Conservation (phyloP, 805 yeast genomes). For the Gaillardinia entomophila region DNA sequence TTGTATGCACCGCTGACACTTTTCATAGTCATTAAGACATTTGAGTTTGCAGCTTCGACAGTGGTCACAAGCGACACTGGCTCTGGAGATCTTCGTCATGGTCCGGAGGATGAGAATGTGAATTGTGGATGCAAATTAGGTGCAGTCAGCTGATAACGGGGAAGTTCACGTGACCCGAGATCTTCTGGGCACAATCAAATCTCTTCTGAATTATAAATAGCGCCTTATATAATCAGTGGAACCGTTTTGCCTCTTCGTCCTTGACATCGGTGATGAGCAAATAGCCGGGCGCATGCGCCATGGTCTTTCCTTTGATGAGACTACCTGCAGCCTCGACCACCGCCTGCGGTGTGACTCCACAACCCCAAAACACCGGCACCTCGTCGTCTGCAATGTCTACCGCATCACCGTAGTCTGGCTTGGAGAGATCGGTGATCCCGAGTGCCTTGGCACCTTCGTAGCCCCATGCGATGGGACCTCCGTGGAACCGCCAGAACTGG, state of each 20-base stretch:
- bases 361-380: slow-evolving; percentile 40
- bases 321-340: slow-evolving; percentile 22
- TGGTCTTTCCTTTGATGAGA: slow-evolving; percentile 20
- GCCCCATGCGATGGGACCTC: slow-evolving; percentile 41
- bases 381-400: slow-evolving; percentile 24
- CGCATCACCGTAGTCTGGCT: slow-evolving; percentile 34
- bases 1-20: slow-evolving; percentile 13
- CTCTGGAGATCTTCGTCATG: slow-evolving; percentile 3
- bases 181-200: too few relatives aligned
- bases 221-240: background rate
- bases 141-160: background rate
- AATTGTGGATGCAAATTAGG: background rate
- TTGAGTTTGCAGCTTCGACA: slow-evolving; percentile 9
- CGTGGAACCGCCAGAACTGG: slow-evolving; percentile 26
- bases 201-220: background rate
- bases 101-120: background rate
- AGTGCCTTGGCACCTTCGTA: slow-evolving; percentile 25
- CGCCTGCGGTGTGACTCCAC: slow-evolving; percentile 38
- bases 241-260: slow-evolving; percentile 12
- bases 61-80: slow-evolving; percentile 9
- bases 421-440: slow-evolving; percentile 24
- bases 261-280: slow-evolving; percentile 29
- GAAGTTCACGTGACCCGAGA: too few relatives aligned
- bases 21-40: slow-evolving; percentile 6
- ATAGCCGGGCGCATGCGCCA: slow-evolving; percentile 32